Evolutionary conservation across 1,284 basidiomycete genomes (phyloP).

Genomic region (Heliocybe sulcata): DNA sequence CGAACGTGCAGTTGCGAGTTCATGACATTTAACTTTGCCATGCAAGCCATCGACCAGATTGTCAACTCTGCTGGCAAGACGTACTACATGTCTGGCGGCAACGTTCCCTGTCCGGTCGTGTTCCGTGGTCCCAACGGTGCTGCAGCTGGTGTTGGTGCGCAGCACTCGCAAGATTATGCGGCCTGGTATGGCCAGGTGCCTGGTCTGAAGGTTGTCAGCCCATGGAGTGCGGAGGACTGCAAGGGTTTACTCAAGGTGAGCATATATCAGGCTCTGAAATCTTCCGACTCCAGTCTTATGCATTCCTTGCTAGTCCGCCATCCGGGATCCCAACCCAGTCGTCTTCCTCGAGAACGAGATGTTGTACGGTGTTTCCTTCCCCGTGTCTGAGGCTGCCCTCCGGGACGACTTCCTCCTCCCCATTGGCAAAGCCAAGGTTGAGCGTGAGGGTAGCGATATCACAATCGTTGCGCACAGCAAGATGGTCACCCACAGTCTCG

Average conservation of each 20-base stretch:
- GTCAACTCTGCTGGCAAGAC: slow-evolving; percentile 99
- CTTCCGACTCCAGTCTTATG: slow-evolving; percentile 1
- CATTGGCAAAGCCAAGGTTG: slow-evolving; percentile 97
- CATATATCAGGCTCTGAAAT: slow-evolving; percentile 3
- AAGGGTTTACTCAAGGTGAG: slow-evolving; percentile 93
- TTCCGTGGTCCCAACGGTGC: slow-evolving; percentile 99
- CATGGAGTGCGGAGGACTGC: slow-evolving; percentile 97
- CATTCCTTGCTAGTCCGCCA: slow-evolving; percentile 62
- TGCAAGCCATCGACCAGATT: slow-evolving; percentile 99
- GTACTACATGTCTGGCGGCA: slow-evolving; percentile 99
- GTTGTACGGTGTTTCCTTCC: slow-evolving; percentile 96
- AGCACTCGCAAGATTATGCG: slow-evolving; percentile 89
- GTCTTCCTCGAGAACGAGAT: slow-evolving; percentile 99
- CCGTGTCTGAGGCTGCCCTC: slow-evolving; percentile 91
- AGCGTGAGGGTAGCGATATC: slow-evolving; percentile 88
- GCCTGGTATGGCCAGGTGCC: slow-evolving; percentile 97
- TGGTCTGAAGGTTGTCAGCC: slow-evolving; percentile 96
- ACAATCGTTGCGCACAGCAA: slow-evolving; percentile 97
- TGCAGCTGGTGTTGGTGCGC: slow-evolving; percentile 92
- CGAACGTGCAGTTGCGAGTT: slow-evolving; percentile 81
- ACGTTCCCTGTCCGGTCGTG: slow-evolving; percentile 95
- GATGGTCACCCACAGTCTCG: slow-evolving; percentile 89
- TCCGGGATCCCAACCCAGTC: slow-evolving; percentile 97
- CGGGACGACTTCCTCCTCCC: slow-evolving; percentile 93
- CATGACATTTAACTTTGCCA: slow-evolving; percentile 97